A percentile compares a stretch with the other conserved stretches of the same genome.
Conservation (phyloP, 208 protist species). For the Hexamita inflata region DNA sequence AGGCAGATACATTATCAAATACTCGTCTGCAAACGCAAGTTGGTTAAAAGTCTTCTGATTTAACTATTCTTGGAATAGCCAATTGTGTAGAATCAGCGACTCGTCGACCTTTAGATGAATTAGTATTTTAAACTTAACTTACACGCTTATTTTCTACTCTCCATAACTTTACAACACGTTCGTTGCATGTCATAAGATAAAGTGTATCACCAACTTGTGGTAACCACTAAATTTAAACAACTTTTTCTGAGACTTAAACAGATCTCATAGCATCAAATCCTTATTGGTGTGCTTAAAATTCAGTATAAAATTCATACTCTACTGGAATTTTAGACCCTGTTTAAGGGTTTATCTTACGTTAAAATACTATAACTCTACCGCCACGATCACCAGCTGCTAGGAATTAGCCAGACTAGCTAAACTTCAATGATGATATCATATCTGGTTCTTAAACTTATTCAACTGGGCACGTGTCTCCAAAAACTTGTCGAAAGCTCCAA, state of each 20-base stretch:
- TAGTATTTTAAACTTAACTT: not conserved
- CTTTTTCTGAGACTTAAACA: conserved; percentile 1
- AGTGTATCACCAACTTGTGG: not conserved
- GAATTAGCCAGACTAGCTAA: conserved; percentile 6
- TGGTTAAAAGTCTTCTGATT: not conserved
- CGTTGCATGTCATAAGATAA: conserved; percentile 8
- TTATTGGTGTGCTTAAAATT: conserved; percentile 11
- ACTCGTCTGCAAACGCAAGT: not conserved
- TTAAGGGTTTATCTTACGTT: not conserved
- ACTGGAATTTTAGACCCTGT: not conserved
- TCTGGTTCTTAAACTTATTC: conserved; percentile 7
- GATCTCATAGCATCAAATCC: conserved; percentile 15
- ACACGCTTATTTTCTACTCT: not conserved
- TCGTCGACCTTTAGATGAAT: not conserved
- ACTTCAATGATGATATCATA: conserved; percentile 5
- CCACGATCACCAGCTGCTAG: conserved; percentile 21
- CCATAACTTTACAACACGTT: conserved; percentile 16
- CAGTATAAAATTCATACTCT: conserved; percentile 18
- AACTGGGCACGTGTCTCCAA: conserved; percentile 8
- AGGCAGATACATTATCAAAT: conserved; percentile 18
- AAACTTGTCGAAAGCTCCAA: conserved; percentile 25
- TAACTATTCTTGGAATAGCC: not conserved
- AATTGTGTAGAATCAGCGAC: not conserved
- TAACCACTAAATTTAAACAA: conserved; percentile 22
- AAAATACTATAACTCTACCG: conserved; percentile 19